Base-by-base conservation (phyloP, 108 stramenopile species). In the Skeletonema potamos region DNA sequence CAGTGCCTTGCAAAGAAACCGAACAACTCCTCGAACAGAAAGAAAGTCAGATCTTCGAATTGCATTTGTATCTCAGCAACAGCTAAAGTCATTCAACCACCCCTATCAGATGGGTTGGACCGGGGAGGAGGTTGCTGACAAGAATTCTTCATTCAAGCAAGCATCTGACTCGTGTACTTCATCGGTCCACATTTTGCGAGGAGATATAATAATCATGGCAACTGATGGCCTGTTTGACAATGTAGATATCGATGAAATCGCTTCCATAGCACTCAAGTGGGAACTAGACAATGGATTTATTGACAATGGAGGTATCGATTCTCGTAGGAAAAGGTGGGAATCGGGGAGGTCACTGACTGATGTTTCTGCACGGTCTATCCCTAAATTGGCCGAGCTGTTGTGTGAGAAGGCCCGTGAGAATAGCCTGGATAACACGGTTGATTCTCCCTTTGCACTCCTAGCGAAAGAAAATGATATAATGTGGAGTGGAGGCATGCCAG, bases 381-480 rank as follows among this genome's bases (percentile, higher is more conserved):
- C 67, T 15, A 74, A 75, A 15, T 64, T 93, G 62, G 89, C 84
- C 11, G 73, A 85, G 24, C 51, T 44, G 24, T 72, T 91, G 34
- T 85, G 79, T 46, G 63, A 70, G 58, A 74, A 79, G 75, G 92
- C 96, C 27, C 66, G 96, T 13, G 94, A 97, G 76, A 86, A 90
- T 41, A 92, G 92, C 63, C 78, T 97, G 26, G 92, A 96, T 67
- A 55, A 69, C 9, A 62, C 75, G 0, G 67, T 86, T 11, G 98
- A 98, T 71, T 93, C 92, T 17, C 98, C 98, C 7, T 98, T 98
- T 86, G 96, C 98, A 11, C 75, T 97, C 12, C 79, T 98, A 65
- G 97, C 97, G 15, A 97, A 98, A 69, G 98, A 98, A 41, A 98
- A 97, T 80, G 98, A 98, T 73, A 96, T 98, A 27, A 97, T 98